Evolutionary conservation across 2,329 filamentous ascomycete species (phyloP), one percentile per base, ranked within the genome.

Genomic region (Diaporthe longicolla): DNA sequence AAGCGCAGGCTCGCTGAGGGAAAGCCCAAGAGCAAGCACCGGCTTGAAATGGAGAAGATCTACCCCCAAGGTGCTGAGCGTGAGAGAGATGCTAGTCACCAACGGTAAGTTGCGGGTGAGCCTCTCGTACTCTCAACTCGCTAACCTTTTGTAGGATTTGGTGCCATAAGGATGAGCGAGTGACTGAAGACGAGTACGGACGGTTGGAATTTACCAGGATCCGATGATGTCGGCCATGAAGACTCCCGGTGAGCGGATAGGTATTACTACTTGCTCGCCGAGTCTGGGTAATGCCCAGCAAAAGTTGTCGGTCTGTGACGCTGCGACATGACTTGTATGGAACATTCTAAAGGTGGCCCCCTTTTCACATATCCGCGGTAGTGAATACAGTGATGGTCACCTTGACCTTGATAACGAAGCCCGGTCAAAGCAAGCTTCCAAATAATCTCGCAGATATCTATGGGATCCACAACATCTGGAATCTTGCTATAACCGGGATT

Each of bases 1-100:
- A 89, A 89, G 80, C 59, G 86, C 76, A 79, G 87, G n/a, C 79
- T 89, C 45, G 81, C 81, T 73, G 81, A 87, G 73, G 80, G 81
- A 0, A 89, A 87, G 79, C 81, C 83, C 37, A 89, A 89, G 81
- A 83, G 79, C 32, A 84, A 85, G 77, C 83, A 86, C 76, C 79
- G 88, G 26, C 48, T 81, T 74, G 84, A 87, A 66, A 88, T 89
- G 85, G 86, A 89, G 77, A 58, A 68, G 2, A 43, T 75, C 40
- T 52, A 76, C 24, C 32, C 45, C 5, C 0, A 3, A 21, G 72
- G 72, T 21, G 11, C 65, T 21, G 35, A 37, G 1, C 65, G 72
- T 7, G 40, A 37, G 21, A 63, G 40, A 17, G 72, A 55, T 58
- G 48, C 24, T 11, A 26, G 52, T 43, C 4, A 40, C n/a, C 6